phyloP scores from a whole-genome alignment of 305 asterid species.

The Fraxinus albicans region DNA sequence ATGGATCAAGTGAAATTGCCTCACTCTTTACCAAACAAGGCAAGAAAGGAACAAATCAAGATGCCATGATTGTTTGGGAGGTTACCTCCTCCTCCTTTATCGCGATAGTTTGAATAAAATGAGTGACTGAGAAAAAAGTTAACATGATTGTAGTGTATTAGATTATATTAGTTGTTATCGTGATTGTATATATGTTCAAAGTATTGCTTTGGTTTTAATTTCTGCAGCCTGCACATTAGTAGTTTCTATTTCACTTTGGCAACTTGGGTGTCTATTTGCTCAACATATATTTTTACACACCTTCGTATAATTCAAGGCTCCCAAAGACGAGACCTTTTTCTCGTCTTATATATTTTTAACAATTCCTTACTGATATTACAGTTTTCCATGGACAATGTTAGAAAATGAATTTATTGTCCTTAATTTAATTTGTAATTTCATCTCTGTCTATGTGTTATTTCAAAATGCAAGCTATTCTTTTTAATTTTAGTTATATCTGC shows the following conservation, averaged over 20 bases:
- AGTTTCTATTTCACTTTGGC: not conserved
- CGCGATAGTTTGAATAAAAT: not conserved
- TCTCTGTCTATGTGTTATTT: not conserved
- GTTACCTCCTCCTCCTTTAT: slow-evolving; percentile 7
- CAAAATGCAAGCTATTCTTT: not conserved
- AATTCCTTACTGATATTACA: not conserved
- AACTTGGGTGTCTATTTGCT: not conserved
- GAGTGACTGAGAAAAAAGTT: not conserved
- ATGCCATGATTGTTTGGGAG: slow-evolving; percentile 41
- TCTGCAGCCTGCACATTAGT: not conserved
- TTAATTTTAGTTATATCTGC: not conserved
- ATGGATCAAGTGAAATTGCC: slow-evolving; percentile 34
- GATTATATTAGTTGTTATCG: not conserved
- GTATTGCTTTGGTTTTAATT: not conserved
- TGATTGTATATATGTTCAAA: not conserved
- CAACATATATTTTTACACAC: not conserved
- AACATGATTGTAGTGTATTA: not conserved
- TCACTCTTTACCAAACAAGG: slow-evolving; percentile 32
- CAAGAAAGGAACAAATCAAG: slow-evolving; percentile 34
- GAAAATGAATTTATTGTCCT: not conserved
- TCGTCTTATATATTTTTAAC: not conserved
- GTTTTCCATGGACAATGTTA: not conserved
- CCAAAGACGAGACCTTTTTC: not conserved
- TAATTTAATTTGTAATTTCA: not conserved
- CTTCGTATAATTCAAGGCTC: not conserved